Base-by-base conservation (phyloP, 257 asterid genomes). In the Echium plantagineum region DNA sequence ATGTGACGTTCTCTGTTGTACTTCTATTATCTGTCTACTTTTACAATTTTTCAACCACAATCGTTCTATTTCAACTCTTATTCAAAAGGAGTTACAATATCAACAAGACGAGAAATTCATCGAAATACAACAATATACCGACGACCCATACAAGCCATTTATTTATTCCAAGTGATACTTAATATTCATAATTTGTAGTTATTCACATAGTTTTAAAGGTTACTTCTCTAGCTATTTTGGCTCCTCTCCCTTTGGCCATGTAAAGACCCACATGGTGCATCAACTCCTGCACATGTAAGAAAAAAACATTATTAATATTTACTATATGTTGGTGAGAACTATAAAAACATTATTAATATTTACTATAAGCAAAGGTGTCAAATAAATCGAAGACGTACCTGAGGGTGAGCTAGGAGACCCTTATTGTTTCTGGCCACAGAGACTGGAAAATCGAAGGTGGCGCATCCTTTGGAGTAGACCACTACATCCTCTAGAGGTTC, bases 201-300 rank as follows among this genome's bases (percentile, higher is more conserved):
- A n/a, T 53, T 21, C 22, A n/a, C 28, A 3, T 0, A 3, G 28
- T 10, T n/a, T 56, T 31, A 66, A 74, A 70, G 46, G 57, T 55
- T 35, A 81, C 64, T 69, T 80, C 62, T 42, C 52, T 65, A 2
- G 85, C 90, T 51, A 83, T 76, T 71, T 70, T 83, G 52, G 90
- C 87, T 49, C 90, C 90, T 71, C 90, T 74, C 48, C 74, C 80
- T 74, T 74, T 80, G 0, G 84, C 84, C 87, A 81, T 81, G 67
- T 81, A 75, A 38, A 81, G 82, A 54, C 87, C 87, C 42, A 81
- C 73, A 46, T 83, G 90, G 62, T 80, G 87, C 90, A 78, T 83
- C 65, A 83, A 58, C 59, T 78, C 82, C 76, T 68, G 73, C 74
- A 57, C 30, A 26, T 15, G 30, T 26, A 26, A 26, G 2, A 2